Base-by-base conservation (phyloP, 352 stramenopile genomes). In the Globisporangium iwayamae region DNA sequence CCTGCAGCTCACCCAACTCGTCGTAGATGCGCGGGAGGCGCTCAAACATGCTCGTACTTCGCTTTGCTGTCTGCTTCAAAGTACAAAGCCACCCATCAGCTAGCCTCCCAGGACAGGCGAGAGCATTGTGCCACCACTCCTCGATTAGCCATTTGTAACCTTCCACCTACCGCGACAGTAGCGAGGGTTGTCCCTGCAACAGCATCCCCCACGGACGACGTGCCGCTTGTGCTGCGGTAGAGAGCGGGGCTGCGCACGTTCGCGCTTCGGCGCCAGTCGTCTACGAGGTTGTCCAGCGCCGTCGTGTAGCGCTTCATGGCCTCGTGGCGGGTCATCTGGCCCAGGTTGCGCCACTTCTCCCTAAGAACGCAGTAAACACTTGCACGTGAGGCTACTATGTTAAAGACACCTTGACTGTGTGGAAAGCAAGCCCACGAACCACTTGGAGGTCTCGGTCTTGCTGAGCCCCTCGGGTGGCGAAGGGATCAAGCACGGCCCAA, bases 281-380 rank as follows among this genome's bases (percentile, higher is more conserved):
- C 83, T 62, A 94, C 83, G 20, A 93, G 66, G 58, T 90, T 90
- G 62, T 94, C 85, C 20, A 94, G 74, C 38, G 72, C 76, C 18
- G 74, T 84, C 10, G 78, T 91, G 72, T 93, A 94, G 13, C 74
- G 69, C 60, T 86, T 85, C 85, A 91, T 94, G 62, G 85, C 85
- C 59, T 90, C 79, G 46, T 91, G 81, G 25, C 76, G 79, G 7
- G 78, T 87, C 77, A 88, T 86, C 13, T 56, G 55, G n/a, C 82
- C 85, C 8, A 94, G 68, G 22, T 76, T 76, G 22, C 75, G 68
- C 85, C 85, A 94, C 50, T 93, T 94, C 55, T 90, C 79, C 80
- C 78, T 69, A 16, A 7, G 13, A 25, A 36, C 8, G 3, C 43
- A 22, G 30, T 13, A 43, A 13, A 28, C 7, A 43, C 22, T 28